These are phyloP conservation scores for Fusarium sterilihyphosum DNA, from an alignment of 2,329 filamentous ascomycete species.

Conservation along the genomic window DNA sequence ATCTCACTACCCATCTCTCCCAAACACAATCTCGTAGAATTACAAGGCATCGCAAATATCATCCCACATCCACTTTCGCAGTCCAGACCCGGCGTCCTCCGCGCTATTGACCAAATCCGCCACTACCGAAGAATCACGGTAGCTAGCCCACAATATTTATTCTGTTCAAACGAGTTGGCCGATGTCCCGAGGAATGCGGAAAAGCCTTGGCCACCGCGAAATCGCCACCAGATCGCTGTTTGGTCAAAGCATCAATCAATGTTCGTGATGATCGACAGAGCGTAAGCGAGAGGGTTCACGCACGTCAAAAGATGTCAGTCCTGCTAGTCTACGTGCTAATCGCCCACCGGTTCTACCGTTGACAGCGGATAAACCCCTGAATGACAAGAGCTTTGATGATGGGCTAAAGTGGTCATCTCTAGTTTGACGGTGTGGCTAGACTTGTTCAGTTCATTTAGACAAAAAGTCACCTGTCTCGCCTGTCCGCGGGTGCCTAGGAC, in stretches of 20 bases:
- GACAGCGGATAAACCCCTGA: conserved; percentile 7
- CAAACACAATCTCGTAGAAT: background rate
- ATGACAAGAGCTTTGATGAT: background rate
- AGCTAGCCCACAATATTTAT: background rate
- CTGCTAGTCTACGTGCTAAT: conserved; percentile 3
- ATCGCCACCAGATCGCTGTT: background rate
- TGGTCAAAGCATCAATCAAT: background rate
- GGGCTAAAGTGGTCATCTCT: background rate
- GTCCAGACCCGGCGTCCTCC: background rate
- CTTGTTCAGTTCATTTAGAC: background rate
- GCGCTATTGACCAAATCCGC: background rate
- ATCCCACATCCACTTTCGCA: background rate
- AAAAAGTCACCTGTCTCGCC: background rate
- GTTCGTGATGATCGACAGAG: background rate
- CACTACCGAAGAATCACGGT: background rate
- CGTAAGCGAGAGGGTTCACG: background rate
- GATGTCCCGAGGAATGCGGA: background rate
- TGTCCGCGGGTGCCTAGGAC: background rate
- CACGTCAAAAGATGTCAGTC: background rate
- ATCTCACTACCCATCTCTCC: background rate
- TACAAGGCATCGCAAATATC: background rate
- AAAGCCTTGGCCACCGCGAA: background rate
- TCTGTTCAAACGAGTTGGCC: background rate
- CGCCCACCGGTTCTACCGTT: conserved; percentile 8
- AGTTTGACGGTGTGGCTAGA: background rate